Base-by-base conservation (phyloP, 2,329 filamentous ascomycete genomes). In the Aspergillus alliaceus region DNA sequence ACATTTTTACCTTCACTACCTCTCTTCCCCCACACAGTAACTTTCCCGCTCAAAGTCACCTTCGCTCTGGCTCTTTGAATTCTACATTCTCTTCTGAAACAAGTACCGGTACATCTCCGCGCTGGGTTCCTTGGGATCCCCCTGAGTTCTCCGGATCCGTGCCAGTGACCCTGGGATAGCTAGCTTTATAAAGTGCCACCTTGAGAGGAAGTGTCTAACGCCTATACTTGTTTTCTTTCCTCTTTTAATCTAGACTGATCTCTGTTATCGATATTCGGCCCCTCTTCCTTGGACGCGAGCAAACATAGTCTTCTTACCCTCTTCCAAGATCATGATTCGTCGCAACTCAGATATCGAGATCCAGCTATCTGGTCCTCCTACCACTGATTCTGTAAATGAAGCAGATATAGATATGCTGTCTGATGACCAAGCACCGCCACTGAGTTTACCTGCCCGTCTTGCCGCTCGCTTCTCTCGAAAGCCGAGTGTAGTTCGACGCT, bases 381-480 rank as follows among this genome's bases (percentile, higher is more conserved):
- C 67, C 39, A 56, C 69, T 39, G 67, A 67, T 31, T 57, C 64
- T 39, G 32, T 66, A 37, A 65, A 62, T 42, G 68, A 70, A 54
- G 52, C 70, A 37, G 76, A 79, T 57, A 65, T 79, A 60, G 75
- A 79, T 59, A 79, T 79, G 77, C 64, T 72, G 18, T 70, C 71
- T 14, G 72, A 73, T 42, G 70, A 75, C 35, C 64, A 68, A 18
- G 51, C 66, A 27, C 70, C 73, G 58, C 68, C 77, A 56, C 76
- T 81, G 59, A 76, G 79, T 50, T 82, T 85, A 32, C 86, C 86
- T 14, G 77, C 85, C 52, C 83, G 84, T 62, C 82, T 88, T 64
- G 84, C 84, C 63, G 85, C 85, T 59, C 85, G 86, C 65, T 86
- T 88, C 74, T 84, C 84, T 69, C 79, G 75, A 32, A 75, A 81